A percentile compares a stretch with the other conserved stretches of the same genome.
phyloP scores from a whole-genome alignment of 805 yeast species.

The Kurtzmaniella fragi region DNA sequence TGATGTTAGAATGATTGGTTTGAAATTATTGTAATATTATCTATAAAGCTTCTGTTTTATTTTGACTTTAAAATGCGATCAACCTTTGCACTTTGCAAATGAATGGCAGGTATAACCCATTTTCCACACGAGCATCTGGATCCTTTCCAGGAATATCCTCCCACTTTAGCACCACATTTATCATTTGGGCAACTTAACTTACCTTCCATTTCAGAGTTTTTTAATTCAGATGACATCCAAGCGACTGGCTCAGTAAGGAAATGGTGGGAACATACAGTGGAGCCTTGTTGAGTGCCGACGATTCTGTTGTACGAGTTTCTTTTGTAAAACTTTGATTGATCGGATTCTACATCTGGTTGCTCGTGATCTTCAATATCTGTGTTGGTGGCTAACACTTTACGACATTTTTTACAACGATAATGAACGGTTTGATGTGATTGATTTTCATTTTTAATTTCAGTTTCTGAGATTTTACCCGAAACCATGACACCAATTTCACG shows the following conservation, averaged over 20 bases:
- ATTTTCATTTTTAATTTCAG: not conserved
- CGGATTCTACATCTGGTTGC: constrained; percentile 60
- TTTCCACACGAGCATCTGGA: constrained; percentile 90
- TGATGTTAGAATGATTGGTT: not conserved
- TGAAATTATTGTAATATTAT: not conserved
- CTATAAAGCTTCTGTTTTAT: not conserved
- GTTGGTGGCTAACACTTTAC: constrained; percentile 62
- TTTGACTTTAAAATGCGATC: constrained; percentile 45
- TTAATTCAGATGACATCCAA: constrained; percentile 87
- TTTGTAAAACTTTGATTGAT: constrained; percentile 61
- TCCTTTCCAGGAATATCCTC: constrained; percentile 94
- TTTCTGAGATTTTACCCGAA: constrained; percentile 2
- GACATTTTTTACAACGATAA: constrained; percentile 72
- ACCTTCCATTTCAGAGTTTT: constrained; percentile 77
- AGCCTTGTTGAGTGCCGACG: constrained; percentile 52
- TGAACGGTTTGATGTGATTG: not conserved
- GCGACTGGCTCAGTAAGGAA: constrained; percentile 75
- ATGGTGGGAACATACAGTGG: constrained; percentile 69
- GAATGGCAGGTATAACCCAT: constrained; percentile 93
- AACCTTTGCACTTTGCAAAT: constrained; percentile 73
- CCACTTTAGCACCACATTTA: constrained; percentile 81
- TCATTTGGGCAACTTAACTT: constrained; percentile 67
- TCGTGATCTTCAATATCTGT: constrained; percentile 59
- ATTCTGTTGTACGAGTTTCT: constrained; percentile 59
- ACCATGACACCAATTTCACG: constrained; percentile 4